A percentile compares a stretch with the other conserved stretches of the same genome.
These are phyloP conservation scores for Nicotiana tabacum DNA, from an alignment of 257 asterid genomes.

Conservation along the genomic window DNA sequence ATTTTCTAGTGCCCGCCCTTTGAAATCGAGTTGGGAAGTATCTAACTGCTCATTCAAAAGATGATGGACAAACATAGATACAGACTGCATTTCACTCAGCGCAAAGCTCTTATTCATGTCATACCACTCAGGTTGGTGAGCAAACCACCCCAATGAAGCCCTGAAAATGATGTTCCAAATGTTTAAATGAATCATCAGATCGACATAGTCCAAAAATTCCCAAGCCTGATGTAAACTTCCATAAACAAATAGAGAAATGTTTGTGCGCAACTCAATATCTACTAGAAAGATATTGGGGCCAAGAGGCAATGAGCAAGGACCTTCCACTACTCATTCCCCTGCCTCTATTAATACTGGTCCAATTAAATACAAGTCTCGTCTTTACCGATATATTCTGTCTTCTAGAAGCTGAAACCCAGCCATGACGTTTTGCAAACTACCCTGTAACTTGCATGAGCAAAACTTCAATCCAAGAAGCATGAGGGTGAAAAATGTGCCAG, in stretches of 20 bases:
- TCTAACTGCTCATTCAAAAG: conserved; percentile 66
- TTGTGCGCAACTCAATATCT: background rate
- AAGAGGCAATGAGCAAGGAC: background rate
- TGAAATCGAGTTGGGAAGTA: conserved; percentile 48
- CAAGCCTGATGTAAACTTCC: conserved; percentile 1
- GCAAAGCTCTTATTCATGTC: conserved; percentile 76
- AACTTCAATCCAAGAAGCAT: conserved; percentile 95
- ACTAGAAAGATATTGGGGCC: background rate
- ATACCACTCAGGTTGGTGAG: conserved; percentile 87
- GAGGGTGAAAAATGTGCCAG: conserved; percentile 89
- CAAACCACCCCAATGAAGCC: conserved; percentile 93
- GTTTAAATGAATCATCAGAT: background rate
- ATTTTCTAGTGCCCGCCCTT: conserved; percentile 49
- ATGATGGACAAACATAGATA: conserved; percentile 71
- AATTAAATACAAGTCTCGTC: background rate
- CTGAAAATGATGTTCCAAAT: conserved; percentile 32
- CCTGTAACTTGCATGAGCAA: conserved; percentile 80
- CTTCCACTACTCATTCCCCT: background rate
- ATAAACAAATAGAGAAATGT: background rate
- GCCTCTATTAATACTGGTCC: background rate
- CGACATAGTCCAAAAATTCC: background rate
- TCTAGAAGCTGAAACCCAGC: conserved; percentile 94
- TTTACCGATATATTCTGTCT: conserved; percentile 89
- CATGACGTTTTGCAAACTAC: conserved; percentile 70
- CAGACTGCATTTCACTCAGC: conserved; percentile 86